phyloP scores from a whole-genome alignment of 2,329 filamentous ascomycete genomes.

The Aspergillus niger region DNA sequence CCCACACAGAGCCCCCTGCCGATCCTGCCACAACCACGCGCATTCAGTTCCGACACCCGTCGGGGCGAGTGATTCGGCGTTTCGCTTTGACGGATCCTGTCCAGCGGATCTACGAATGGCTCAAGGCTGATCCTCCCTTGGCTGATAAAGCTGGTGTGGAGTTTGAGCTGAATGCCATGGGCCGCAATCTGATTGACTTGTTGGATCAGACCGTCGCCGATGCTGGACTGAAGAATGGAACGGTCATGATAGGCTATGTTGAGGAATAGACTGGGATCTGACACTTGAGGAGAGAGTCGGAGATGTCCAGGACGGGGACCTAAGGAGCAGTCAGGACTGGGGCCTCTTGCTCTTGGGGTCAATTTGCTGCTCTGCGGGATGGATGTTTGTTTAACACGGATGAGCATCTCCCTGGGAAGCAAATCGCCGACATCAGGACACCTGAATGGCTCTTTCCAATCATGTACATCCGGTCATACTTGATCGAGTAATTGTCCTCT shows the following conservation, averaged over 20 bases:
- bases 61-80: conserved; percentile 81
- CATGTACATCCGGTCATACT: background rate
- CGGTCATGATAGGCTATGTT: conserved; percentile 90
- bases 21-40: conserved; percentile 74
- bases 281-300: background rate
- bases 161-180: conserved; percentile 89
- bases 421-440: background rate
- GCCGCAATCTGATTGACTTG: conserved; percentile 77
- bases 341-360: background rate
- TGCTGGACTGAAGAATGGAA: conserved; percentile 85
- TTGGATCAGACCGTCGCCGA: conserved; percentile 75
- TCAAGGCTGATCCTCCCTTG: conserved; percentile 78
- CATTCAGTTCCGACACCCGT: conserved; percentile 88
- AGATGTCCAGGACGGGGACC: background rate
- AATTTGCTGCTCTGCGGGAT: background rate
- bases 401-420: background rate
- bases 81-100: conserved; percentile 78
- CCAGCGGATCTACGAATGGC: conserved; percentile 87
- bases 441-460: background rate
- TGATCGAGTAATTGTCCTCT: background rate
- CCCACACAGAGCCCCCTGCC: conserved; percentile 76
- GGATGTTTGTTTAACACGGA: background rate
- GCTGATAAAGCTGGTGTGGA: conserved; percentile 74
- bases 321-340: background rate
- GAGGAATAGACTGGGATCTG: conserved; percentile 50